These are phyloP conservation scores for Cyclocybe aegerita DNA, from an alignment of 768 basidiomycete species.

Conservation along the genomic window DNA sequence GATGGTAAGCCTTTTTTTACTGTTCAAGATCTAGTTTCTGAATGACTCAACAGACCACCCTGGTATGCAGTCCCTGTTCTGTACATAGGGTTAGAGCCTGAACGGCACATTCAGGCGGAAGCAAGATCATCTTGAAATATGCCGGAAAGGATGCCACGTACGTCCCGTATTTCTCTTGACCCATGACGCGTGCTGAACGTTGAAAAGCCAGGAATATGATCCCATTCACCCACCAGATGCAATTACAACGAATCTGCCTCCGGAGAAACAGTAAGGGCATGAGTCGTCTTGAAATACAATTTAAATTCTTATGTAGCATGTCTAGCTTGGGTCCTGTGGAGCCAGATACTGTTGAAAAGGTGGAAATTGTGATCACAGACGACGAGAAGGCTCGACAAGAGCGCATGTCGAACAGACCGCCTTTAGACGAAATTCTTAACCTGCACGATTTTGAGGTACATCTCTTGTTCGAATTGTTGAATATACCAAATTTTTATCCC, in stretches of 20 bases:
- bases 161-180: slow-evolving; percentile 20
- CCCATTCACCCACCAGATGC: slow-evolving; percentile 88
- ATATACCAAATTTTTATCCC: background rate
- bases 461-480: no score
- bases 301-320: background rate
- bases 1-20: slow-evolving; percentile 48
- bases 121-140: slow-evolving; percentile 82
- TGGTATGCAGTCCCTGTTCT: slow-evolving; percentile 5
- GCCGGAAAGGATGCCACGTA: slow-evolving; percentile 90
- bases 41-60: slow-evolving; percentile 55
- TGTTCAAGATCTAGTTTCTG: background rate
- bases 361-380: slow-evolving; percentile 63
- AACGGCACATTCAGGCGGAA: slow-evolving; percentile 54
- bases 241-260: slow-evolving; percentile 73
- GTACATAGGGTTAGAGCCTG: background rate
- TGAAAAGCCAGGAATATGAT: slow-evolving; percentile 70
- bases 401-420: slow-evolving; percentile 63
- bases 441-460: slow-evolving; percentile 65
- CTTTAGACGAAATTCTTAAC: slow-evolving; percentile 77
- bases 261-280: slow-evolving; percentile 74
- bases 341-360: slow-evolving; percentile 60
- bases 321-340: slow-evolving; percentile 72
- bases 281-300: background rate
- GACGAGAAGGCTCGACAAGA: slow-evolving; percentile 70
- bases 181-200: background rate